Conservation (phyloP, 2,329 filamentous ascomycete genomes). For the Claviceps spartinae region DNA sequence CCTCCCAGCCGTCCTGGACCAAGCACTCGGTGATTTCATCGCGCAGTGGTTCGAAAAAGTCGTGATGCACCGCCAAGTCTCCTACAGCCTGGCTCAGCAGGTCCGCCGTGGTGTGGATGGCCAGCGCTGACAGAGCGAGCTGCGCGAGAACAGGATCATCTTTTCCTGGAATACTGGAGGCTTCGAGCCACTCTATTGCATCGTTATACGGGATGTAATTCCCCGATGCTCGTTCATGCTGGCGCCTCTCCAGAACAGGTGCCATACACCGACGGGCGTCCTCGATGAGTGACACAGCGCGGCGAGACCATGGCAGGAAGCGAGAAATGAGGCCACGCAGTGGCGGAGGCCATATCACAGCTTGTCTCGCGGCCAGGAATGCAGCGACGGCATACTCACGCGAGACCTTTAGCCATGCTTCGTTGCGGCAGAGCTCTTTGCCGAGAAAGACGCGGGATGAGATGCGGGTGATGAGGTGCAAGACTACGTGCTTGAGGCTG, state of each 20-base stretch:
- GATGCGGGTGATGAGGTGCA: conserved; percentile 1
- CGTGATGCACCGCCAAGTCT: conserved; percentile 25
- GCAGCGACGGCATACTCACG: conserved; percentile 27
- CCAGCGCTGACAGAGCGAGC: conserved; percentile 26
- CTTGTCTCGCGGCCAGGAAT: conserved; percentile 9
- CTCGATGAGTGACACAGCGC: not conserved
- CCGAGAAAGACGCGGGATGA: conserved; percentile 27
- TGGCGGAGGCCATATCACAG: conserved; percentile 28
- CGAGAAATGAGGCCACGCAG: conserved; percentile 27
- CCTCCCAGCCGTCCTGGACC: conserved; percentile 2
- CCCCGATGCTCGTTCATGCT: conserved; percentile 8
- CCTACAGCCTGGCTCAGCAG: conserved; percentile 8
- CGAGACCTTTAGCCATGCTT: conserved; percentile 30
- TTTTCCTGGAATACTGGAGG: conserved; percentile 19
- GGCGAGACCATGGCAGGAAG: not conserved
- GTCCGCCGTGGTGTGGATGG: conserved; percentile 39
- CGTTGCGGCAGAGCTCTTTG: conserved; percentile 24
- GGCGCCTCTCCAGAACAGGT: not conserved
- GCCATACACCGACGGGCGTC: not conserved
- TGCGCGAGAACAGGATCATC: conserved; percentile 8
- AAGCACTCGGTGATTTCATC: conserved; percentile 22
- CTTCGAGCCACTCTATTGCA: conserved; percentile 42
- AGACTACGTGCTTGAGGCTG: not conserved
- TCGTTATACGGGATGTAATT: conserved; percentile 22
- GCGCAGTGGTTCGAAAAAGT: conserved; percentile 24